Evolutionary conservation across 2,329 filamentous ascomycete species (phyloP).

Genomic region (Talaromyces atroroseus): DNA sequence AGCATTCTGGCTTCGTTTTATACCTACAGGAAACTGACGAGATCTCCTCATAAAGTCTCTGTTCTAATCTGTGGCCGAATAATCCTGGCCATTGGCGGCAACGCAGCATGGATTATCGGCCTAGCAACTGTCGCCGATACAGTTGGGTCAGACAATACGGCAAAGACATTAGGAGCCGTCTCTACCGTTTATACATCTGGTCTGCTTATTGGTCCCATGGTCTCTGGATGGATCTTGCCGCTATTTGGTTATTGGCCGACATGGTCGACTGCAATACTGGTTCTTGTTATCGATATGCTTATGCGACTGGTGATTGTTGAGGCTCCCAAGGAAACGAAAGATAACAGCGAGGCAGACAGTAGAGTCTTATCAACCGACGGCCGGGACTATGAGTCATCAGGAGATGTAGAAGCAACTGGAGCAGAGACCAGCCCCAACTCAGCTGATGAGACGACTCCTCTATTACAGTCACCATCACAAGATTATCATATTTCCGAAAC

Average conservation of each 20-base stretch:
- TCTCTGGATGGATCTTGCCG: conserved; percentile 24
- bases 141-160: conserved; percentile 22
- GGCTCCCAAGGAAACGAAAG: conserved; percentile 2
- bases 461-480: not conserved
- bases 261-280: conserved; percentile 23
- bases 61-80: conserved; percentile 23
- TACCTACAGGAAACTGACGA: not conserved
- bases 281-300: conserved; percentile 24
- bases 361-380: not conserved
- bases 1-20: no score
- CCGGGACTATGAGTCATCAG: no score
- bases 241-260: conserved; percentile 25
- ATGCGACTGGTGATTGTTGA: conserved; percentile 28
- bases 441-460: not conserved
- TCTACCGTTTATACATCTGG: conserved; percentile 23
- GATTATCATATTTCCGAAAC: not conserved
- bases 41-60: conserved; percentile 15
- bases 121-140: conserved; percentile 26
- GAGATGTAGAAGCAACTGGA: conserved; percentile 2
- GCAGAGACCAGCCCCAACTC: not conserved
- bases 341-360: not conserved
- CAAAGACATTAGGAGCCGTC: conserved; percentile 23
- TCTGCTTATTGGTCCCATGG: conserved; percentile 23
- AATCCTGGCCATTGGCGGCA: conserved; percentile 25
- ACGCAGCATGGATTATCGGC: conserved; percentile 29